These are phyloP conservation scores for Ophiostoma himal-ulmi DNA, from an alignment of 2,329 filamentous ascomycete genomes.

Conservation along the genomic window DNA sequence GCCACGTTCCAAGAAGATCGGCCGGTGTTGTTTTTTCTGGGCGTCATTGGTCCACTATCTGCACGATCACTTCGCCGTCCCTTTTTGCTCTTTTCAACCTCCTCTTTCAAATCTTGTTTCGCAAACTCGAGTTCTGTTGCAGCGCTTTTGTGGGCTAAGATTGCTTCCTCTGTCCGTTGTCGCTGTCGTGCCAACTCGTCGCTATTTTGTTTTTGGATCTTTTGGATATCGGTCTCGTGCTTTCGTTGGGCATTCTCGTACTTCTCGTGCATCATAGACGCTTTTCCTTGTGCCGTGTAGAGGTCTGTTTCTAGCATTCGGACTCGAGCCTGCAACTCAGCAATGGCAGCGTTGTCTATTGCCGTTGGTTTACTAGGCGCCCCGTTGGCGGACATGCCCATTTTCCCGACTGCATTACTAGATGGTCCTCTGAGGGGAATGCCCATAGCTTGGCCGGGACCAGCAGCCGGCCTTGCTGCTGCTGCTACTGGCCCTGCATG, in stretches of 20 bases:
- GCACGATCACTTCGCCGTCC: slow-evolving; percentile 29
- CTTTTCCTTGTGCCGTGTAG: slow-evolving; percentile 62
- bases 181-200: slow-evolving; percentile 61
- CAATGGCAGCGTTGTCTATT: slow-evolving; percentile 27
- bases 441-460: not conserved
- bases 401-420: not conserved
- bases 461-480: not conserved
- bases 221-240: slow-evolving; percentile 55
- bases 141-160: slow-evolving; percentile 58
- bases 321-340: slow-evolving; percentile 48
- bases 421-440: not conserved
- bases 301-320: slow-evolving; percentile 51
- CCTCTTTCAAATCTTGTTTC: slow-evolving; percentile 64
- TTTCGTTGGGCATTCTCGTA: slow-evolving; percentile 56
- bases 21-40: slow-evolving; percentile 44
- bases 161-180: slow-evolving; percentile 57
- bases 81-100: slow-evolving; percentile 40
- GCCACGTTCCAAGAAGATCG: slow-evolving; percentile 54
- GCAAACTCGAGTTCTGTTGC: slow-evolving; percentile 67
- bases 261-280: slow-evolving; percentile 67
- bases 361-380: not conserved
- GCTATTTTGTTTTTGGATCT: slow-evolving; percentile 56
- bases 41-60: slow-evolving; percentile 41
- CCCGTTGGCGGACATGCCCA: not conserved
- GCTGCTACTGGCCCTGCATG: not conserved